A percentile compares a stretch with the other conserved stretches of the same genome.
These are phyloP conservation scores for Xylaria sp. DNA, from an alignment of 2,329 filamentous ascomycete species.

Conservation along the genomic window DNA sequence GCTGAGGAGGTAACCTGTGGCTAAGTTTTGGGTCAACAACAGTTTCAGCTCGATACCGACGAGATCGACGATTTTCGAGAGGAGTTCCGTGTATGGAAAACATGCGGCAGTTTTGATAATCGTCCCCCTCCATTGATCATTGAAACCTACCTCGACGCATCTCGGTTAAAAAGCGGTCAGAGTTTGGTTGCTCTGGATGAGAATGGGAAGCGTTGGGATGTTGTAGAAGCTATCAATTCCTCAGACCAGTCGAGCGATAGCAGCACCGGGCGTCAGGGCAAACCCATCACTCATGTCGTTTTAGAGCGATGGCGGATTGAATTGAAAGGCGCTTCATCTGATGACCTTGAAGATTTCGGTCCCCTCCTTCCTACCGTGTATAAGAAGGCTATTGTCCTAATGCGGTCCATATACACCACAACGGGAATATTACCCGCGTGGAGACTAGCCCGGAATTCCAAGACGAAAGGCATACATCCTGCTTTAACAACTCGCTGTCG, in stretches of 20 bases:
- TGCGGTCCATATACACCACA: conserved; percentile 86
- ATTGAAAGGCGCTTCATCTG: conserved; percentile 70
- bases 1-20: neutral
- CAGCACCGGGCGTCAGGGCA: conserved; percentile 54
- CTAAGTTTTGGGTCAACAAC: conserved; percentile 35
- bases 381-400: conserved; percentile 96
- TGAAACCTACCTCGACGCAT: conserved; percentile 88
- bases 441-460: conserved; percentile 80
- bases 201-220: conserved; percentile 91
- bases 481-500: conserved; percentile 82
- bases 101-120: conserved; percentile 79
- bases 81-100: conserved; percentile 84
- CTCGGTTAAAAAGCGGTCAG: conserved; percentile 82
- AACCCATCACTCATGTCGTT: conserved; percentile 76
- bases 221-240: conserved; percentile 80
- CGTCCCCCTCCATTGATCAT: conserved; percentile 86
- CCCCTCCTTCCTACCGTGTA: conserved; percentile 84
- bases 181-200: conserved; percentile 90
- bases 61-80: conserved; percentile 90
- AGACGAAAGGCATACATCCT: conserved; percentile 75
- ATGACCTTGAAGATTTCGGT: conserved; percentile 67
- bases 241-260: conserved; percentile 66
- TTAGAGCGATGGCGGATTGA: conserved; percentile 93
- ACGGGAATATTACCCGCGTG: conserved; percentile 86
- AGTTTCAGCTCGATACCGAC: conserved; percentile 96